A percentile compares a stretch with the other conserved stretches of the same genome.
Evolutionary conservation across 345 rosid species (phyloP).

Genomic region (Boechera retrofracta): DNA sequence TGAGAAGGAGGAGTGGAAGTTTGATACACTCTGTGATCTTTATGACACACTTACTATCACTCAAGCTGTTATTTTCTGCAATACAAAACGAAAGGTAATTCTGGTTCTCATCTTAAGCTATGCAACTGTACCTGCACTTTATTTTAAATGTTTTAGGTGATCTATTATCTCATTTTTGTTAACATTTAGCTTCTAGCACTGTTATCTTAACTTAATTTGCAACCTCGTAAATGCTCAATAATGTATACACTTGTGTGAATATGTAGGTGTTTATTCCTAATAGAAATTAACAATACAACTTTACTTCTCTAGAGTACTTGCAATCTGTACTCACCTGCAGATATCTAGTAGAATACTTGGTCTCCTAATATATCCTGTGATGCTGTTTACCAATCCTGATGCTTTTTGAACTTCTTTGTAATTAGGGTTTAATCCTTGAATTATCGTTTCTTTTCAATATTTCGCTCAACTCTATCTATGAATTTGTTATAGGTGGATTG

Average conservation of each 20-base stretch:
- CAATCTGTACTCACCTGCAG: slow-evolving; percentile 12
- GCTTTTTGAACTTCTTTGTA: slow-evolving; percentile 8
- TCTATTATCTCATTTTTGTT: slow-evolving; percentile 13
- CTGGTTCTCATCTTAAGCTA: slow-evolving; percentile 3
- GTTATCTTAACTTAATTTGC: slow-evolving; percentile 18
- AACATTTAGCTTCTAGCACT: not conserved
- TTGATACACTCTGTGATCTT: slow-evolving; percentile 94
- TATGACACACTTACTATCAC: slow-evolving; percentile 95
- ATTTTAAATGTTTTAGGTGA: slow-evolving; percentile 45
- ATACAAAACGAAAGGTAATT: slow-evolving; percentile 89
- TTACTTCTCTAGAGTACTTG: not conserved
- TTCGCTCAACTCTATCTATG: not conserved
- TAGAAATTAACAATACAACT: not conserved
- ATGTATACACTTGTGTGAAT: not conserved
- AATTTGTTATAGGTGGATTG: slow-evolving; percentile 79
- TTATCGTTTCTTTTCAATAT: slow-evolving; percentile 4
- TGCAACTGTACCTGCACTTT: not conserved
- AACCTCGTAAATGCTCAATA: not conserved
- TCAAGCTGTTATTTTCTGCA: slow-evolving; percentile 98
- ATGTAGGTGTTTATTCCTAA: not conserved
- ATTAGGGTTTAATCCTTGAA: not conserved
- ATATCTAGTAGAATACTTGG: slow-evolving; percentile 13
- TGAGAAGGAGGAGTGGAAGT: slow-evolving; percentile 98
- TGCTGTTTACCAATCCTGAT: slow-evolving; percentile 5
- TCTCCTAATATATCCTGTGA: not conserved